These are phyloP conservation scores for Bonnemaisonia californica DNA, from an alignment of 31 red algal species.

Conservation along the genomic window DNA sequence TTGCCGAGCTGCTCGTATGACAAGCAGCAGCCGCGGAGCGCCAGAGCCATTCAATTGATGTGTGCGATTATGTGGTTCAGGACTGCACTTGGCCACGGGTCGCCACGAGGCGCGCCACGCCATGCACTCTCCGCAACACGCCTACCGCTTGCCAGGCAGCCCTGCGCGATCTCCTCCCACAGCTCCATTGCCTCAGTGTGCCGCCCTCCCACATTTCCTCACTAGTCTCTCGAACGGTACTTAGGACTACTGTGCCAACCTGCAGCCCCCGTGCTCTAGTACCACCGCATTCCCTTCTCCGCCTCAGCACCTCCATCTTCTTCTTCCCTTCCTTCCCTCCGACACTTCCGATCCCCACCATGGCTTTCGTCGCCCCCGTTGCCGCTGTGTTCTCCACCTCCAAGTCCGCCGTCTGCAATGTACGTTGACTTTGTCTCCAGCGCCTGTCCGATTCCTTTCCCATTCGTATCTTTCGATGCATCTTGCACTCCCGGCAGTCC, in stretches of 20 bases:
- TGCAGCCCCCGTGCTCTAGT: background rate
- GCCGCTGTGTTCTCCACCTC: conserved; percentile 56
- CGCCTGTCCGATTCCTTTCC: background rate
- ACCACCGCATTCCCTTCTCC: background rate
- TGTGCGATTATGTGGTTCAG: background rate
- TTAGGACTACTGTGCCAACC: background rate
- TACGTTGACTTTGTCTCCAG: conserved; percentile 8
- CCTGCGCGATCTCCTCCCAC: too few species aligned
- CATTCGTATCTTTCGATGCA: background rate
- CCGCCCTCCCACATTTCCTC: too few species aligned
- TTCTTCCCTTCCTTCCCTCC: background rate
- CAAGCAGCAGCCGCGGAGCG: too few species aligned
- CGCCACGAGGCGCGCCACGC: background rate
- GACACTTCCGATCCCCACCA: background rate
- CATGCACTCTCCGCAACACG: background rate
- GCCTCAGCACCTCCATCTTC: background rate
- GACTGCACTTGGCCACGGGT: background rate
- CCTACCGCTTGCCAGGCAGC: background rate
- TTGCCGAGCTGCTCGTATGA: too few species aligned
- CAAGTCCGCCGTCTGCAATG: conserved; percentile 53
- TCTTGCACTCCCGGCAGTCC: background rate
- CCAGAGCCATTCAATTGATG: background rate
- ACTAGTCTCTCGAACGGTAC: too few species aligned
- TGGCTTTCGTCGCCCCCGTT: conserved; percentile 80
- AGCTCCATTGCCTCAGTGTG: too few species aligned